A percentile compares a stretch with the other conserved stretches of the same genome.
These are phyloP conservation scores for Thalia dealbata DNA, from an alignment of 176 grass and related monocot species.

Conservation along the genomic window DNA sequence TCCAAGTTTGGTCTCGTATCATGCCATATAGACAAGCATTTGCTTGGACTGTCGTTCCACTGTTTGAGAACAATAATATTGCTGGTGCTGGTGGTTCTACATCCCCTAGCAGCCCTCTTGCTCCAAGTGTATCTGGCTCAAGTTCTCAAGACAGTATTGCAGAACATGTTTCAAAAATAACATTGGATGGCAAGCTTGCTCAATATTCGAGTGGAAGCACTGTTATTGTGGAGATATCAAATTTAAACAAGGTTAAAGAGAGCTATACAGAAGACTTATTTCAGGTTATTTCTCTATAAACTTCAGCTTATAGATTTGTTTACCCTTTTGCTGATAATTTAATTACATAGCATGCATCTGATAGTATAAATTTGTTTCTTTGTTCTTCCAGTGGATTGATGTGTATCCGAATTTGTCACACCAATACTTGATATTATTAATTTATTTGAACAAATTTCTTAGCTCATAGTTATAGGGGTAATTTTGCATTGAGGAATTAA, in stretches of 20 bases:
- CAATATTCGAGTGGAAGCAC: slow-evolving; percentile 84
- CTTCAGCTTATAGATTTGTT: slow-evolving; percentile 17
- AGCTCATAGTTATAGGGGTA: neutral
- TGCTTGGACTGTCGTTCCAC: slow-evolving; percentile 87
- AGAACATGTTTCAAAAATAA: slow-evolving; percentile 82
- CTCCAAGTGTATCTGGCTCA: slow-evolving; percentile 65
- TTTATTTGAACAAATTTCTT: neutral
- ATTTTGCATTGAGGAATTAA: neutral
- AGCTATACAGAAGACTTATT: slow-evolving; percentile 91
- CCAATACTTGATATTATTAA: neutral
- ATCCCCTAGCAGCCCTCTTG: slow-evolving; percentile 83
- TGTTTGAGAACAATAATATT: slow-evolving; percentile 76
- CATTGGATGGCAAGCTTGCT: slow-evolving; percentile 69
- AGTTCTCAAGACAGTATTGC: slow-evolving; percentile 69
- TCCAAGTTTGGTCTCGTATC: slow-evolving; percentile 93
- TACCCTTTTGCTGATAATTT: neutral
- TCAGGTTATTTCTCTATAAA: slow-evolving; percentile 43
- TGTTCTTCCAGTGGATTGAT: neutral
- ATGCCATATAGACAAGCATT: slow-evolving; percentile 89
- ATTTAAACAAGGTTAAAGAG: slow-evolving; percentile 97
- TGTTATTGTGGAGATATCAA: slow-evolving; percentile 91
- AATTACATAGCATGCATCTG: neutral
- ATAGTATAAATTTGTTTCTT: neutral
- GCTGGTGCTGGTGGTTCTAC: slow-evolving; percentile 39
- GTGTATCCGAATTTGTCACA: neutral